Evolutionary conservation across 208 protist genomes (phyloP).

Genomic region (Acanthamoeba sp.): DNA sequence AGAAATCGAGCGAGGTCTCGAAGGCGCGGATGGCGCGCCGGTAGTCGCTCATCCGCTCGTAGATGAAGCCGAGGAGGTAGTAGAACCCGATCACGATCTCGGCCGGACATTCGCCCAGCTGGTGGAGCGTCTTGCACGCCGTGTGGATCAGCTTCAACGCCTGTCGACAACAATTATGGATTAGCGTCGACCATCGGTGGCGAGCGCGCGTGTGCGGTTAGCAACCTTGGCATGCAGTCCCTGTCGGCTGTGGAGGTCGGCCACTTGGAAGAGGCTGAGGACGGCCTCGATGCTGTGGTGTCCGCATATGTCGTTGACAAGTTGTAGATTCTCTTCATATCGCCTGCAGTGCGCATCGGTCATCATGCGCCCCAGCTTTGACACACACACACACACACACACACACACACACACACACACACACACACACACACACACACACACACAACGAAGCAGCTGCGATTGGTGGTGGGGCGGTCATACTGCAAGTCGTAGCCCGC

Average conservation of each 20-base stretch:
- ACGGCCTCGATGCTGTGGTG: slow-evolving; percentile 34
- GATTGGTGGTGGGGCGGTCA: background rate
- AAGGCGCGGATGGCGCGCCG: slow-evolving; percentile 33
- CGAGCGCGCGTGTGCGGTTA: background rate
- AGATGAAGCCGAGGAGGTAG: slow-evolving; percentile 61
- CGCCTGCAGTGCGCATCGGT: background rate
- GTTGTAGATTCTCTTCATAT: slow-evolving; percentile 59
- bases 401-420: too few species aligned
- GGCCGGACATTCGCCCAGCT: slow-evolving; percentile 56
- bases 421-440: too few species aligned
- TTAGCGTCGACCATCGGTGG: background rate
- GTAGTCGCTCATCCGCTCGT: slow-evolving; percentile 69
- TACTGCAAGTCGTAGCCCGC: background rate
- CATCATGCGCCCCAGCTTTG: too few species aligned
- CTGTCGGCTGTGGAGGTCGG: slow-evolving; percentile 47
- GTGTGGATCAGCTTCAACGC: slow-evolving; percentile 51
- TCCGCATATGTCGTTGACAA: slow-evolving; percentile 49
- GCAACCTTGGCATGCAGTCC: slow-evolving; percentile 30
- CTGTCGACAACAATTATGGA: background rate
- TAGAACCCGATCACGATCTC: slow-evolving; percentile 74
- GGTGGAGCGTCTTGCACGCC: slow-evolving; percentile 27
- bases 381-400: too few species aligned
- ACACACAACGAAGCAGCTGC: background rate
- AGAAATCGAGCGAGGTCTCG: slow-evolving; percentile 35
- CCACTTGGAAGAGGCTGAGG: slow-evolving; percentile 31